Evolutionary conservation across 106 monocot species (phyloP), one percentile per base, ranked within the genome.

Genomic region (Iris macrosiphon): DNA sequence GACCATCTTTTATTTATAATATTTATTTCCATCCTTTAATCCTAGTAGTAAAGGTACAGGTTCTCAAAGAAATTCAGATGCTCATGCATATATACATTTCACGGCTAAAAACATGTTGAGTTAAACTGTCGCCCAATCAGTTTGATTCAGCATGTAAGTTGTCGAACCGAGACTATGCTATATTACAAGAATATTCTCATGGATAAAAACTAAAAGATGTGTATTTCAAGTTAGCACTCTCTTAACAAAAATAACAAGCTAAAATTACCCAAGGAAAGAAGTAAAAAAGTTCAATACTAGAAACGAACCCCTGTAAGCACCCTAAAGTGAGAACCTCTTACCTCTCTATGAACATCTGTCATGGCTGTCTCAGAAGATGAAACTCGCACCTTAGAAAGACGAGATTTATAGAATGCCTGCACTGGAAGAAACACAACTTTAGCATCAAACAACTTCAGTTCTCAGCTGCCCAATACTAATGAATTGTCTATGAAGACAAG

Each of bases 401-500:
- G 60, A 53, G 69, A 69, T 43, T 69, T 69, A 41, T 69, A 61
- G 59, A 69, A 69, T 44, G 52, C 69, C 69, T 69, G 69, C 51
- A 52, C 43, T 31, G 42, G 31, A 52, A 19, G 39, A 14, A 54
- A 58, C 26, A 12, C 22, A 57, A 31, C 31, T 35, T 58, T 49
- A 63, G 47, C 33, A 61, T 3, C 5, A 6, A 38, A 38, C 12
- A 38, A 38, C 37, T 38, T 38, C n/a, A n/a, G n/a, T 38, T 38
- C 37, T n/a, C n/a, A n/a, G n/a, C n/a, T n/a, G n/a, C n/a, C n/a
- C n/a, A n/a, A n/a, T n/a, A n/a, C n/a, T n/a, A n/a, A n/a, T n/a
- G n/a, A 6, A 11, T n/a, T 11, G 38, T 39, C 9, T 11, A 11
- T 11, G 38, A 6, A 11, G 9, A 11, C 38, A 39, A 7, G 11